Evolutionary conservation across 768 basidiomycete genomes (phyloP).

Genomic region (Paxillus rubicundulus): DNA sequence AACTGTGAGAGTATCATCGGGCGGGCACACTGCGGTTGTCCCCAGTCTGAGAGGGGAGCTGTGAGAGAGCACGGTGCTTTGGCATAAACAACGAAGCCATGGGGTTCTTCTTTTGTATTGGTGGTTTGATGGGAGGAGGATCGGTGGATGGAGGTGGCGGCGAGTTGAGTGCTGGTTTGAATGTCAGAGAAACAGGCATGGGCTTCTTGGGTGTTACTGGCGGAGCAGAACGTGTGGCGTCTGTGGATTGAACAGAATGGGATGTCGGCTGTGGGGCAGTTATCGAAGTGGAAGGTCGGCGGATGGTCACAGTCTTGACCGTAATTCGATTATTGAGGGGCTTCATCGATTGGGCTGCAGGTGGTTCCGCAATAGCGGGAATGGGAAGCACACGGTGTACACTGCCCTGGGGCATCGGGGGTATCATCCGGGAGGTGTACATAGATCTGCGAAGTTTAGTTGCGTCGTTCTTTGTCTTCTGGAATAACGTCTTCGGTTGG

Average conservation of each 20-base stretch:
- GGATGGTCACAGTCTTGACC: slow-evolving; percentile 48
- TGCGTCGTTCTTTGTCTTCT: slow-evolving; percentile 72
- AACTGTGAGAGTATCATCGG: slow-evolving; percentile 14
- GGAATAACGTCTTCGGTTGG: slow-evolving; percentile 67
- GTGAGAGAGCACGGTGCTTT: slow-evolving; percentile 65
- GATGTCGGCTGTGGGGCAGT: slow-evolving; percentile 4
- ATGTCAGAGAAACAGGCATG: slow-evolving; percentile 32
- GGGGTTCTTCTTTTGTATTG: slow-evolving; percentile 57
- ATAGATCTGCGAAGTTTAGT: slow-evolving; percentile 64
- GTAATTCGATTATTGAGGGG: slow-evolving; percentile 42
- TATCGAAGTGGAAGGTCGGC: slow-evolving; percentile 29
- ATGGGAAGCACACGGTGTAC: slow-evolving; percentile 41
- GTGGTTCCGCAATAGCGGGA: slow-evolving; percentile 33
- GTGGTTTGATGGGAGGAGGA: slow-evolving; percentile 36
- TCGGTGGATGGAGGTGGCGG: slow-evolving; percentile 22
- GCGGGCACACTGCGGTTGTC: slow-evolving; percentile 20
- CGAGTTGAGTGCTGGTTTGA: slow-evolving; percentile 7
- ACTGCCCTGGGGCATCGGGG: slow-evolving; percentile 50
- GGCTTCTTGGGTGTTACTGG: slow-evolving; percentile 12
- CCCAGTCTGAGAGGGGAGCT: slow-evolving; percentile 40
- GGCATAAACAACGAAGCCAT: slow-evolving; percentile 67
- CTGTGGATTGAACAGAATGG: slow-evolving; percentile 34
- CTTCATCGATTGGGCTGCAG: slow-evolving; percentile 31
- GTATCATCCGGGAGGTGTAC: slow-evolving; percentile 50
- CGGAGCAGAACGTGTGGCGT: slow-evolving; percentile 4